Conservation (phyloP, 1,139 yeast genomes). For the Debaryomyces fabryi region DNA sequence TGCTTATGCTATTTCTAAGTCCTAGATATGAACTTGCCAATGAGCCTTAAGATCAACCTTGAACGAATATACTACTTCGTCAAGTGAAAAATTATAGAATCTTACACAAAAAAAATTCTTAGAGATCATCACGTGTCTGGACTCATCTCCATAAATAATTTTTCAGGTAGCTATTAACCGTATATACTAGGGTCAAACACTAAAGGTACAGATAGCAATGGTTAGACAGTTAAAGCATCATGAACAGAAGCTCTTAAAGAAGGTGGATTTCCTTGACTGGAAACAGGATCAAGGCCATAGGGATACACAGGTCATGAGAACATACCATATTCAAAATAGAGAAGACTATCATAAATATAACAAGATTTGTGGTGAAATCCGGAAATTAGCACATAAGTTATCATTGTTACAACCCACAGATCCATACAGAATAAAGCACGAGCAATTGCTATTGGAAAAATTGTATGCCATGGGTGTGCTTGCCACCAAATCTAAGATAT, state of each 20-base stretch:
- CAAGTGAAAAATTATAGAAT: conserved; percentile 9
- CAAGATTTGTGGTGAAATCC: conserved; percentile 85
- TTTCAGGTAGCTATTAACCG: neutral
- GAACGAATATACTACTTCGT: neutral
- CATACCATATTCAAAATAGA: conserved; percentile 89
- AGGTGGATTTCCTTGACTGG: conserved; percentile 97
- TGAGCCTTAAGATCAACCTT: neutral
- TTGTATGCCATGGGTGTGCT: conserved; percentile 86
- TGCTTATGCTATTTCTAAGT: neutral
- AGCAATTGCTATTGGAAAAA: conserved; percentile 82
- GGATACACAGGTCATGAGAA: conserved; percentile 93
- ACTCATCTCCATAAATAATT: conserved; percentile 7
- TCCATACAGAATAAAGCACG: conserved; percentile 84
- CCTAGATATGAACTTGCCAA: neutral
- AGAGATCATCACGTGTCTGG: neutral
- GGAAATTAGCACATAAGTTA: conserved; percentile 83
- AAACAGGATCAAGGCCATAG: conserved; percentile 95
- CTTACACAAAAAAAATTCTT: conserved; percentile 7
- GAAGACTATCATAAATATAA: conserved; percentile 96
- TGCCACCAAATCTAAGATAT: conserved; percentile 83
- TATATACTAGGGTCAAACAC: neutral
- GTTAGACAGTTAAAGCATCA: conserved; percentile 92
- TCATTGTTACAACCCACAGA: conserved; percentile 85
- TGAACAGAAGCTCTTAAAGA: conserved; percentile 90
- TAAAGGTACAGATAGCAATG: conserved; percentile 47